phyloP scores from a whole-genome alignment of 805 yeast species.

The Dipodascopsis uninucleata region DNA sequence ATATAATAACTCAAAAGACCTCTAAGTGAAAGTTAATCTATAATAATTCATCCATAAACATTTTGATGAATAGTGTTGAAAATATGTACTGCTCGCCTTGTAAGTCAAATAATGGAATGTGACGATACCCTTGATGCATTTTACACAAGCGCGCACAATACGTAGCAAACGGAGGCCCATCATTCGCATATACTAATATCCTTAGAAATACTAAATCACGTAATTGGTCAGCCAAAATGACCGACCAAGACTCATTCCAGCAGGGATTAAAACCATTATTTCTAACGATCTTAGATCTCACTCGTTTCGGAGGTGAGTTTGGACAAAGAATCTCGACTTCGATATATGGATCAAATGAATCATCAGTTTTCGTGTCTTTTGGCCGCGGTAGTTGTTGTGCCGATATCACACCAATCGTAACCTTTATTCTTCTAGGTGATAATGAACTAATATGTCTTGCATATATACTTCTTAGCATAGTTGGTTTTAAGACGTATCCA shows the following conservation, averaged over 20 bases:
- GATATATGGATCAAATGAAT: conserved; percentile 57
- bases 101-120: conserved; percentile 67
- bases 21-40: too few species aligned
- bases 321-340: conserved; percentile 47
- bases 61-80: conserved; percentile 50
- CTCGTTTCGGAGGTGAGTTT: conserved; percentile 4
- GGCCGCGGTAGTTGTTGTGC: conserved; percentile 84
- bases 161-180: conserved; percentile 49
- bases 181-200: conserved; percentile 35
- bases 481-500: conserved; percentile 83
- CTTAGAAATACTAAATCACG: conserved; percentile 38
- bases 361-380: conserved; percentile 46
- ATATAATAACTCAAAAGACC: too few species aligned
- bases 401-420: conserved; percentile 50
- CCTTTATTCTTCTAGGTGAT: neutral
- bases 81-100: conserved; percentile 76
- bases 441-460: conserved; percentile 2
- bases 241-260: conserved; percentile 62
- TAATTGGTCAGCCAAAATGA: conserved; percentile 37
- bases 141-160: conserved; percentile 58
- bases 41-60: too few species aligned
- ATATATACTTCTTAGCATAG: conserved; percentile 33
- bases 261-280: conserved; percentile 85
- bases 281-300: conserved; percentile 39
- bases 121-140: conserved; percentile 69